Base-by-base conservation (phyloP, 2,329 filamentous ascomycete species). In the Pyrenophora graminea region DNA sequence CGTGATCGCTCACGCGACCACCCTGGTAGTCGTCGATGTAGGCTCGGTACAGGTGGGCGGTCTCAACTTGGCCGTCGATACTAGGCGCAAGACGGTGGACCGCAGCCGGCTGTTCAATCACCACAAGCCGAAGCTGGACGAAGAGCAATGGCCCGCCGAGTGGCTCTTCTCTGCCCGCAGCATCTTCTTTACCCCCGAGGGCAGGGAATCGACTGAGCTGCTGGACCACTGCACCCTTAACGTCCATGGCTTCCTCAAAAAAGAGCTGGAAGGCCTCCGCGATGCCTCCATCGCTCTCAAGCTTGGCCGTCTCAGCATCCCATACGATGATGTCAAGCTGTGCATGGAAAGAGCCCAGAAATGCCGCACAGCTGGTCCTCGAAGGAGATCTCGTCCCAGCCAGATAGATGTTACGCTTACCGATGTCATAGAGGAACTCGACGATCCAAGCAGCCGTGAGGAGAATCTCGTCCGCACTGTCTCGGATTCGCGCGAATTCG, bases 271-370 rank as follows among this genome's bases (percentile, higher is more conserved):
- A 58, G 94, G 93, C 0, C 81, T 99, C 27, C 86, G 91, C 52
- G 94, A 99, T 77, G 89, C 92, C 0, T 90, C 92, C 1, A 86
- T 99, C 53, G 88, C 91, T 0, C 78, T 97, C 58, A 99, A 99
- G 74, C 81, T 97, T 32, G 94, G 95, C 13, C 86, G 93, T 47
- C 80, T 99, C 12, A 92, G 95, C 69, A 80, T 99, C 15, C 94
- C 94, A 0, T 91, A 89, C 66, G 94, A 99, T 67, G 92, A 97
- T 67, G 77, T 97, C 37, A 79, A 82, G 48, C 78, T 81, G 15
- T 90, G 87, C 67, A 71, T 82, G 31, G 76, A 80, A 21, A 81
- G 80, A 43, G 84, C 82, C 53, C 82, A 77, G 51, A 59, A 72
- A 34, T 68, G 74, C 48, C 82, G 72, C 68, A 60, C 58, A 27